Evolutionary conservation across 805 yeast genomes (phyloP).

Genomic region (Diddensiella santjacobensis): DNA sequence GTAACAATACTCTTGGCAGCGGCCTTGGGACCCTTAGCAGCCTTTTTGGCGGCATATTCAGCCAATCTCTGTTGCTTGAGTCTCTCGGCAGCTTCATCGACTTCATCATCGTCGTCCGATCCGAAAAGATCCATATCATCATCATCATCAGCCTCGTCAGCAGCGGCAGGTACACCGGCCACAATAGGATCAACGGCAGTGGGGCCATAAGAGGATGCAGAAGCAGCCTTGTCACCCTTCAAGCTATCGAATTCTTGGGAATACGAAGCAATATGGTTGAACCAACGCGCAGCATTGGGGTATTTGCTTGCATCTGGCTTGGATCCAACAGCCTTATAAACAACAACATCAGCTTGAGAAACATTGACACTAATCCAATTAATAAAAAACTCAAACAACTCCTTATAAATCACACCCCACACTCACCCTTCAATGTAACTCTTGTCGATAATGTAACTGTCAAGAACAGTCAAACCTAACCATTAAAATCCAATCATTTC

Average conservation of each 20-base stretch:
- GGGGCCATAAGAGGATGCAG: conserved; percentile 35
- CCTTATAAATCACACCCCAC: background rate
- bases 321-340: conserved; percentile 76
- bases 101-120: conserved; percentile 93
- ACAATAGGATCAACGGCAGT: conserved; percentile 21
- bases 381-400: background rate
- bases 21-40: conserved; percentile 94
- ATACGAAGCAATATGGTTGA: conserved; percentile 95
- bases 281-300: conserved; percentile 98
- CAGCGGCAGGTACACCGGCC: conserved; percentile 55
- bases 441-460: conserved; percentile 85
- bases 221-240: conserved; percentile 50
- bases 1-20: conserved; percentile 98
- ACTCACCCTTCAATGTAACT: conserved; percentile 96
- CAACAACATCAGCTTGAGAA: conserved; percentile 92
- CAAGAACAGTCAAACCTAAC: conserved; percentile 60
- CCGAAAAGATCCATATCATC: conserved; percentile 91
- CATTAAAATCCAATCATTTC: background rate
- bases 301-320: conserved; percentile 56
- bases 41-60: conserved; percentile 96
- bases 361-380: conserved; percentile 39
- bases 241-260: conserved; percentile 84
- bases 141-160: conserved; percentile 69
- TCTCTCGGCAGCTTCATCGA: conserved; percentile 95
- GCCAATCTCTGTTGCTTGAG: conserved; percentile 97